Conservation (phyloP, 2,329 filamentous ascomycete species). For the Talaromyces rugulosus region DNA sequence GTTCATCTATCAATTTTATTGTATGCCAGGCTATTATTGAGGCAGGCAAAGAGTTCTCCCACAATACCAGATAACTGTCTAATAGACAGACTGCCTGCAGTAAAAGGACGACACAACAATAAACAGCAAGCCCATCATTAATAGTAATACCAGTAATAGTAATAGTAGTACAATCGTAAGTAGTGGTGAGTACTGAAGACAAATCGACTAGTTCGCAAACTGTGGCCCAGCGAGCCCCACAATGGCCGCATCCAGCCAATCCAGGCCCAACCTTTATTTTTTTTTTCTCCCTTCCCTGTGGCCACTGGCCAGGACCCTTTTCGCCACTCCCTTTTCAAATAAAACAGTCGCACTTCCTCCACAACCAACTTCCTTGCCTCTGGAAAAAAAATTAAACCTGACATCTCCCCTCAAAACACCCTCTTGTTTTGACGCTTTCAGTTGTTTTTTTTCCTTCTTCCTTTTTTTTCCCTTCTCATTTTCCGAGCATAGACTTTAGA, state of each 20-base stretch:
- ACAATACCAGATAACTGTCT: background rate
- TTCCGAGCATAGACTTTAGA: slow-evolving; percentile 30
- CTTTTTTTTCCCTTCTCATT: slow-evolving; percentile 24
- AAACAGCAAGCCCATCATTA: background rate
- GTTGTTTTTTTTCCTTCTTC: slow-evolving; percentile 14
- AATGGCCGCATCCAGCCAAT: background rate
- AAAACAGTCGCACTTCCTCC: slow-evolving; percentile 1
- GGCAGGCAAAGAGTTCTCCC: background rate
- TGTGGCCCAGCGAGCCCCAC: background rate
- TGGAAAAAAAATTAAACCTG: slow-evolving; percentile 11
- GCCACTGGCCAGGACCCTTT: slow-evolving; percentile 1
- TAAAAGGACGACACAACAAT: background rate
- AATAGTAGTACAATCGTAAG: background rate
- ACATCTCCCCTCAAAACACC: slow-evolving; percentile 14
- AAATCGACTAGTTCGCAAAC: background rate
- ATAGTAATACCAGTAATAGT: background rate
- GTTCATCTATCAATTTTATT: background rate
- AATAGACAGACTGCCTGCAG: background rate
- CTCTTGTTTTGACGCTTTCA: slow-evolving; percentile 16
- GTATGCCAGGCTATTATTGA: background rate
- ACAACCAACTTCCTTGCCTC: background rate
- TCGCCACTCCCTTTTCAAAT: slow-evolving; percentile 13
- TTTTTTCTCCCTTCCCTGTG: background rate
- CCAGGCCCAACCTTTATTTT: slow-evolving; percentile 1
- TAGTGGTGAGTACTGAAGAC: background rate